Percentiles rank a stretch among this genome's conserved stretches.
Conservation (phyloP, 192 early-diverging fungal species). For the Coemansia sp. region DNA sequence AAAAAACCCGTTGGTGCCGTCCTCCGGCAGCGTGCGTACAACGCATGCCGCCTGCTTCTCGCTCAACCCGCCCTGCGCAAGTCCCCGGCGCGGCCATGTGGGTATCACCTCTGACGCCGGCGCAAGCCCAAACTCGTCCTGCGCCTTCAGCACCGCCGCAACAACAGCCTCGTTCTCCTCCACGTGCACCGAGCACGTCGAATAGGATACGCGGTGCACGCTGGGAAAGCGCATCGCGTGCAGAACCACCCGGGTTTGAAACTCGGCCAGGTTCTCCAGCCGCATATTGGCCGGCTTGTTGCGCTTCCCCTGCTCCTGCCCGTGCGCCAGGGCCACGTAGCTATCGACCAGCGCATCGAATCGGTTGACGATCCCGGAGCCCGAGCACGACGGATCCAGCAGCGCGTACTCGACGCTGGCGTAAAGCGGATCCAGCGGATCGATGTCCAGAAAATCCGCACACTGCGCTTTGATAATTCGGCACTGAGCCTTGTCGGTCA, state of each 20-base stretch:
- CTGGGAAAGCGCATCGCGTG: constrained; percentile 87
- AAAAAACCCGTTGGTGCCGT: constrained; percentile 95
- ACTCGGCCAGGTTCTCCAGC: constrained; percentile 75
- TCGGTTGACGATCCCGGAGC: constrained; percentile 89
- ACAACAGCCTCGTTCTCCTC: constrained; percentile 96
- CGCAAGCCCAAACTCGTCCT: constrained; percentile 60
- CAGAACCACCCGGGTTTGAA: constrained; percentile 75
- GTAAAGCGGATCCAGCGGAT: constrained; percentile 66
- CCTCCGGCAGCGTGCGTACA: constrained; percentile 77
- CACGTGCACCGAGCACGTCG: constrained; percentile 92
- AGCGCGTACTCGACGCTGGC: constrained; percentile 83
- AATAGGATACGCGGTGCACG: constrained; percentile 87
- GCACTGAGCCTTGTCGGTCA: constrained; percentile 80
- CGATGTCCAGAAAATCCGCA: constrained; percentile 73
- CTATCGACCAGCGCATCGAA: constrained; percentile 80
- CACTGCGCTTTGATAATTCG: constrained; percentile 57
- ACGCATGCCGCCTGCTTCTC: constrained; percentile 61
- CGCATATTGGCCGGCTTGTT: constrained; percentile 57
- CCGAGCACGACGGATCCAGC: constrained; percentile 95
- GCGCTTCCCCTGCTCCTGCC: constrained; percentile 13
- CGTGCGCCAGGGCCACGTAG: constrained; percentile 37
- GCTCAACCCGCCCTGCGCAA: constrained; percentile 37
- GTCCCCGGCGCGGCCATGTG: constrained; percentile 78
- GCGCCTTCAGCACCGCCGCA: constrained; percentile 59
- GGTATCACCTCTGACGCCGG: constrained; percentile 65